Evolutionary conservation across 2,329 filamentous ascomycete genomes (phyloP).

Genomic region (Apiospora kogelbergensis): DNA sequence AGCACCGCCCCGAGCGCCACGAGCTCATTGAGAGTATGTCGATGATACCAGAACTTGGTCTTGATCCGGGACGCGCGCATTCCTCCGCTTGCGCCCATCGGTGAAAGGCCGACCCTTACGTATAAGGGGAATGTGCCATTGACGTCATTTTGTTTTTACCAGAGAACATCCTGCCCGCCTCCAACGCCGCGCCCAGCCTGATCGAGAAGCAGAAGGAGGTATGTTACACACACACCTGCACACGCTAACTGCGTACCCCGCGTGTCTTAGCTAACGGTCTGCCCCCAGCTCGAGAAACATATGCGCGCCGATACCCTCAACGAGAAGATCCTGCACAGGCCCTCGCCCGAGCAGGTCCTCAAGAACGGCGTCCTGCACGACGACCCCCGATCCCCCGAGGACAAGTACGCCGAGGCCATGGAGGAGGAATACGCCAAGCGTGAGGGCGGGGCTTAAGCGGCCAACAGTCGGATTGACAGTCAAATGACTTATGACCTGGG

Average conservation of each 20-base stretch:
- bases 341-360: constrained; percentile 73
- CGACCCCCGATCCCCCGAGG: constrained; percentile 58
- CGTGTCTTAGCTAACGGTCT: no score
- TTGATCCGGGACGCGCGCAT: background rate
- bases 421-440: constrained; percentile 65
- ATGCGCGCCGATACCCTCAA: constrained; percentile 87
- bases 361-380: constrained; percentile 77
- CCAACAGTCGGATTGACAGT: no score
- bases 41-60: no score
- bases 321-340: constrained; percentile 79
- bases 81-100: background rate
- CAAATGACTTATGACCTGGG: background rate
- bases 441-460: constrained; percentile 54
- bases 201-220: constrained; percentile 77
- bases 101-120: background rate
- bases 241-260: background rate
- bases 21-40: constrained; percentile 77
- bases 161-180: constrained; percentile 86
- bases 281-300: constrained; percentile 70
- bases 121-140: background rate
- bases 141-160: constrained; percentile 17
- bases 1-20: constrained; percentile 72
- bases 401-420: constrained; percentile 60
- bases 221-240: constrained; percentile 18
- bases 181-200: constrained; percentile 74